Evolutionary conservation across 2,329 filamentous ascomycete genomes (phyloP).

Genomic region (Colletotrichum camelliae): DNA sequence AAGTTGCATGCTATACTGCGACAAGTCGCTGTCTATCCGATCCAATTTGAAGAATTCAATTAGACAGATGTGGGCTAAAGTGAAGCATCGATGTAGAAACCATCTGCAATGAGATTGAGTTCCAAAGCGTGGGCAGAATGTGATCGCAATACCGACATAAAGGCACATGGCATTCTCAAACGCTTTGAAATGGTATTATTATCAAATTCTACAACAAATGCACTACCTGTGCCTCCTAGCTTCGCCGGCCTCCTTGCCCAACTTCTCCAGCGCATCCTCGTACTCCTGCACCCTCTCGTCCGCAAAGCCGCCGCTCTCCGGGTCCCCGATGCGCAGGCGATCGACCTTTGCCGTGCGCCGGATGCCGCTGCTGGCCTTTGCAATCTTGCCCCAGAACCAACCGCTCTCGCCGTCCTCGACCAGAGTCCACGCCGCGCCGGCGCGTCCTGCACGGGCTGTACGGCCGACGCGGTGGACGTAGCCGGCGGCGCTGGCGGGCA

Average conservation of each 20-base stretch:
- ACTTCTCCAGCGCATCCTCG: constrained; percentile 62
- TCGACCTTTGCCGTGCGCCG: constrained; percentile 50
- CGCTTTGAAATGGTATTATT: neutral
- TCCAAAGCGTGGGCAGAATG: neutral
- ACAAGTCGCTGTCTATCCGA: neutral
- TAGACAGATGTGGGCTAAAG: neutral
- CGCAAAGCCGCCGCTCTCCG: constrained; percentile 43
- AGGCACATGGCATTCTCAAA: neutral
- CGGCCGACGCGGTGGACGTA: constrained; percentile 94
- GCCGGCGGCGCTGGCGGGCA: constrained; percentile 78
- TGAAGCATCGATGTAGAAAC: neutral
- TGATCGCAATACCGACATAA: neutral
- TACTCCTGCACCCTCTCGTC: constrained; percentile 54
- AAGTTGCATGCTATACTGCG: neutral
- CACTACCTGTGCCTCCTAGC: constrained; percentile 22
- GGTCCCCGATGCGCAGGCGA: constrained; percentile 47
- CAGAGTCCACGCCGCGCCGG: constrained; percentile 84
- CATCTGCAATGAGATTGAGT: neutral
- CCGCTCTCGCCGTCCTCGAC: constrained; percentile 81
- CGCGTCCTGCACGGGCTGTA: constrained; percentile 80
- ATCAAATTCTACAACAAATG: neutral
- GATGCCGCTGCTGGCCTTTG: constrained; percentile 55
- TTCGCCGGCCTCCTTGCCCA: constrained; percentile 66
- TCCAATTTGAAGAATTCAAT: neutral
- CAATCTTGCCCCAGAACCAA: constrained; percentile 92